These are phyloP conservation scores for Kernera saxatilis DNA, from an alignment of 345 rosid genomes.

Conservation along the genomic window DNA sequence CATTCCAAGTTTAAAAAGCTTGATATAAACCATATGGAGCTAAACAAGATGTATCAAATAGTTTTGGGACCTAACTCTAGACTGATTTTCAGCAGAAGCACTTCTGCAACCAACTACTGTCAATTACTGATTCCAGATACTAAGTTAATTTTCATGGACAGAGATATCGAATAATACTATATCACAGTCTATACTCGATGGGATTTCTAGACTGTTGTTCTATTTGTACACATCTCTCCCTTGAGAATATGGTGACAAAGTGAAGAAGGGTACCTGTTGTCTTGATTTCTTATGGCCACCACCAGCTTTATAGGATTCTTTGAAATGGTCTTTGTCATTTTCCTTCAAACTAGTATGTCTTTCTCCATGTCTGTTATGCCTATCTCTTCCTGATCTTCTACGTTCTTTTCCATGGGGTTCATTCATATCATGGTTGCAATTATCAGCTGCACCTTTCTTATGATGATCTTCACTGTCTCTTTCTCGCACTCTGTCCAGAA, in stretches of 20 bases:
- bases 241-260: neutral
- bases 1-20: neutral
- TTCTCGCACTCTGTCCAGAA: conserved; percentile 54
- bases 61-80: neutral
- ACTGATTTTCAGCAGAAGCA: neutral
- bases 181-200: neutral
- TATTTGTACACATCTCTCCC: neutral
- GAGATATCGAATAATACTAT: neutral
- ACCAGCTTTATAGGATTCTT: conserved; percentile 47
- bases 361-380: conserved; percentile 52
- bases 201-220: neutral
- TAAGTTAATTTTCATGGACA: neutral
- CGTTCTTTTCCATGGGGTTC: conserved; percentile 42
- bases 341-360: conserved; percentile 52
- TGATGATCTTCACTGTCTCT: conserved; percentile 52
- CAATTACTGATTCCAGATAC: neutral
- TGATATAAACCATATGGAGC: neutral
- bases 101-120: neutral
- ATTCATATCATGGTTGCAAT: conserved; percentile 33
- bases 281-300: conserved; percentile 59
- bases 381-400: conserved; percentile 57
- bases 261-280: conserved; percentile 38
- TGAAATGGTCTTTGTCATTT: conserved; percentile 47
- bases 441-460: conserved; percentile 48
- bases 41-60: neutral